Evolutionary conservation across 2,329 filamentous ascomycete species (phyloP).

Genomic region (Beauveria sp.): DNA sequence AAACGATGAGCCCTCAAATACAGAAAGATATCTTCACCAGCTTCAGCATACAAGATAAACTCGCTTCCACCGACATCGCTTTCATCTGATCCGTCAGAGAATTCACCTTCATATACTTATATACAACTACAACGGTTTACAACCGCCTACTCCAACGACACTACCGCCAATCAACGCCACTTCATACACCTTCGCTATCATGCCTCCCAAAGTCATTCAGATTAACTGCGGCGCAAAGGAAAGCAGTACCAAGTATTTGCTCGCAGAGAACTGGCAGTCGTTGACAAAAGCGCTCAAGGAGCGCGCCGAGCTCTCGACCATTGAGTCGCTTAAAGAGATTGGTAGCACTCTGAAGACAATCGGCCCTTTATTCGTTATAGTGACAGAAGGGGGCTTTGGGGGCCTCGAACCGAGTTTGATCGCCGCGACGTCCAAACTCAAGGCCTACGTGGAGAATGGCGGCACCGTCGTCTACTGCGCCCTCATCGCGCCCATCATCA

Average conservation of each 20-base stretch:
- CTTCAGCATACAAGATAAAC: not conserved
- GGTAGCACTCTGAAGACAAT: no score
- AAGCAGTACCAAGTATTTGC: not conserved
- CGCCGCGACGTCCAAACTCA: not conserved
- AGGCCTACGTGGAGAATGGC: not conserved
- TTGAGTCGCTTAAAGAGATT: not conserved
- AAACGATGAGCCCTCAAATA: not conserved
- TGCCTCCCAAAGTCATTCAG: not conserved
- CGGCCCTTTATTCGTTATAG: no score
- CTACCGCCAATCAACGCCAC: not conserved
- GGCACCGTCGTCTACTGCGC: not conserved
- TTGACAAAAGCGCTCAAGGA: not conserved
- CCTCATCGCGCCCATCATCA: not conserved
- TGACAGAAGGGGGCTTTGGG: no score
- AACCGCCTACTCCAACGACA: not conserved
- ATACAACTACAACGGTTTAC: not conserved
- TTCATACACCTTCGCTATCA: not conserved
- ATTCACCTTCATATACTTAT: not conserved
- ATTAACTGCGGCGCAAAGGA: not conserved
- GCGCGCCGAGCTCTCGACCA: no score
- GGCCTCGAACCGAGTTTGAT: rapidly evolving
- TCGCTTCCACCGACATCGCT: not conserved
- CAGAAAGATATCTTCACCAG: not conserved
- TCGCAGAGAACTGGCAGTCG: not conserved
- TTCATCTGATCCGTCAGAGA: not conserved